phyloP scores from a whole-genome alignment of 2,329 filamentous ascomycete species.

The Talaromyces sp. region DNA sequence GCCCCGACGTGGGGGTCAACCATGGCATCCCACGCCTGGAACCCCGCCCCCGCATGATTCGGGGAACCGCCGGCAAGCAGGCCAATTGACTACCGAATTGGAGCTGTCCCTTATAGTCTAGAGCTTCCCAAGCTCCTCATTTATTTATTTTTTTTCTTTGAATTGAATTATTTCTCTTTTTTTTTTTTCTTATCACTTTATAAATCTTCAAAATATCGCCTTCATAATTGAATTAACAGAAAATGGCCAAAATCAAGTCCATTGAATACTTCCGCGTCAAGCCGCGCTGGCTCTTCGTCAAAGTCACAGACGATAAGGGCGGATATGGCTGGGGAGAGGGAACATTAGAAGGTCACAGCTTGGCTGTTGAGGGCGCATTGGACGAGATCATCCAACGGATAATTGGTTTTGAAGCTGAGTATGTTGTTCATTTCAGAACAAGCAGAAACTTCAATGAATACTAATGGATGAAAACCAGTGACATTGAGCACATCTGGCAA shows the following conservation, averaged over 20 bases:
- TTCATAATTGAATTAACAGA: background rate
- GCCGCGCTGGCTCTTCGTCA: slow-evolving; percentile 73
- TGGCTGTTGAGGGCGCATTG: slow-evolving; percentile 68
- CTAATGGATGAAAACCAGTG: slow-evolving; percentile 37
- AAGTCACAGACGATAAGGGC: slow-evolving; percentile 63
- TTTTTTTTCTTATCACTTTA: background rate
- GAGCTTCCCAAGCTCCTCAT: background rate
- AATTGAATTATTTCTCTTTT: background rate
- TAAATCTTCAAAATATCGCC: background rate
- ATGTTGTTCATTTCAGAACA: slow-evolving; percentile 15
- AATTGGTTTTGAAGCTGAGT: slow-evolving; percentile 67
- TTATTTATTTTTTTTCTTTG: background rate
- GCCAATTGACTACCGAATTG: background rate
- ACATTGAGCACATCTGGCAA: slow-evolving; percentile 80
- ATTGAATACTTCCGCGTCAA: slow-evolving; percentile 72
- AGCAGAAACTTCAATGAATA: background rate
- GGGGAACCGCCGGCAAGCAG: background rate
- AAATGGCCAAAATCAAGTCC: slow-evolving; percentile 58
- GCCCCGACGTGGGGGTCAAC: background rate
- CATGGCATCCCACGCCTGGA: background rate
- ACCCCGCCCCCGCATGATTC: background rate
- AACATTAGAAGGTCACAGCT: slow-evolving; percentile 67
- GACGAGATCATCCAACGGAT: slow-evolving; percentile 61
- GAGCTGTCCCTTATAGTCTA: background rate
- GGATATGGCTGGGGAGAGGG: slow-evolving; percentile 69